A percentile compares a stretch with the other conserved stretches of the same genome.
Evolutionary conservation across 176 grass and related monocot genomes (phyloP).

Genomic region (Oryza meyeriana): DNA sequence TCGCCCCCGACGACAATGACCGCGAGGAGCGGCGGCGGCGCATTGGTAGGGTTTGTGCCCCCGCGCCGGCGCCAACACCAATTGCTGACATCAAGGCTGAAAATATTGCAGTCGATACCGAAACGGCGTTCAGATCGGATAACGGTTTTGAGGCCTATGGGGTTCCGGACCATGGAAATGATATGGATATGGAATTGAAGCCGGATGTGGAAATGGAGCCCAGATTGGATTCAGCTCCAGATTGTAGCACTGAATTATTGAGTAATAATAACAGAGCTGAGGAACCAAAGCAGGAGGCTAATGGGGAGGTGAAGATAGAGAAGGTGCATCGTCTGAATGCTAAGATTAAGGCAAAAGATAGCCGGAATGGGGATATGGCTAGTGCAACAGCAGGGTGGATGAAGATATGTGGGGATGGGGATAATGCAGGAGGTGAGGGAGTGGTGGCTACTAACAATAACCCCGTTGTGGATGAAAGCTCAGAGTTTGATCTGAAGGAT

Average conservation of each 20-base stretch:
- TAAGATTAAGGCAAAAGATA: slow-evolving; percentile 56
- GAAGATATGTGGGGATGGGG: slow-evolving; percentile 46
- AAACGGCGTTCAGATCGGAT: slow-evolving; percentile 24
- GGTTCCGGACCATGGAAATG: slow-evolving; percentile 25
- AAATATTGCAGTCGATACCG: background rate
- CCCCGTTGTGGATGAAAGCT: slow-evolving; percentile 48
- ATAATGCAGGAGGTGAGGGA: slow-evolving; percentile 31
- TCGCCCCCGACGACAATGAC: slow-evolving; percentile 72
- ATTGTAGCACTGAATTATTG: slow-evolving; percentile 22
- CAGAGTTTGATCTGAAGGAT: slow-evolving; percentile 74
- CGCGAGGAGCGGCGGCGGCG: slow-evolving; percentile 69
- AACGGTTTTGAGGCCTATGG: slow-evolving; percentile 19
- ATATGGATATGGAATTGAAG: slow-evolving; percentile 33
- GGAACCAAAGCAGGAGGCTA: slow-evolving; percentile 30
- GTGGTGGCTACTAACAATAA: slow-evolving; percentile 41
- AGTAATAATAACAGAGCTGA: slow-evolving; percentile 24
- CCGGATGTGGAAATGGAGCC: slow-evolving; percentile 31
- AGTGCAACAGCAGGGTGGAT: slow-evolving; percentile 75
- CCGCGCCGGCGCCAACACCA: slow-evolving; percentile 11
- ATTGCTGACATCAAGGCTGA: slow-evolving; percentile 30
- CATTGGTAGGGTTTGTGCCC: slow-evolving; percentile 24
- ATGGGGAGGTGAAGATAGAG: slow-evolving; percentile 51
- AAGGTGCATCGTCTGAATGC: slow-evolving; percentile 52
- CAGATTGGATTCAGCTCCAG: slow-evolving; percentile 27
- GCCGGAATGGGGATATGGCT: slow-evolving; percentile 24